These are phyloP conservation scores for Solanum peruvianum DNA, from an alignment of 257 asterid genomes.

Conservation along the genomic window DNA sequence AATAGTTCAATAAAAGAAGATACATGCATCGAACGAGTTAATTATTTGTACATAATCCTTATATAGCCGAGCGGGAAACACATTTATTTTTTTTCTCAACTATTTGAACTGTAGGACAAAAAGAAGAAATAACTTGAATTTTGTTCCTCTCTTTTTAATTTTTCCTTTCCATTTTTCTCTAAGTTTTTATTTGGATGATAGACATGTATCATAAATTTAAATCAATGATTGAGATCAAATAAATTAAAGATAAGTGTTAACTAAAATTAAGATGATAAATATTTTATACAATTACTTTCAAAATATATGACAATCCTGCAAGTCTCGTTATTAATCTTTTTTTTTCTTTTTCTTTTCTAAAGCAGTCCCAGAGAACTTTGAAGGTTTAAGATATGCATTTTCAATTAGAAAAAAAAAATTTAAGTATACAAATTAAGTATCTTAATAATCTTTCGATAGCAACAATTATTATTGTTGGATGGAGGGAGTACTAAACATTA, in stretches of 20 bases:
- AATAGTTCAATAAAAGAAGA: too few species aligned
- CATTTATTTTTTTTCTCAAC: neutral
- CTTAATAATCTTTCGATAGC: too few species aligned
- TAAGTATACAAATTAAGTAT: too few species aligned
- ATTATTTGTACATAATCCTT: neutral
- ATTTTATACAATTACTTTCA: too few species aligned
- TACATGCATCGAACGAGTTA: neutral
- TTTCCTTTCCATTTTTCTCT: neutral
- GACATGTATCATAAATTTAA: neutral
- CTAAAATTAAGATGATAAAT: neutral
- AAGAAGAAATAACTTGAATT: neutral
- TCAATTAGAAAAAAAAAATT: too few species aligned
- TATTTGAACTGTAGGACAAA: neutral
- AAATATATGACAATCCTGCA: neutral
- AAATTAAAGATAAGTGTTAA: too few species aligned
- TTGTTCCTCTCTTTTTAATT: neutral
- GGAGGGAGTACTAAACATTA: too few species aligned
- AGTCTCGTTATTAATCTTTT: neutral
- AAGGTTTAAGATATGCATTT: neutral
- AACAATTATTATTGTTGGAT: too few species aligned
- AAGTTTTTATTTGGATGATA: too few species aligned
- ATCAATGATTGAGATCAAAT: neutral
- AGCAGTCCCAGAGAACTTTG: neutral
- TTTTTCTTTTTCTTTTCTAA: too few species aligned
- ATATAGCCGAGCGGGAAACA: neutral